A percentile compares a stretch with the other conserved stretches of the same genome.
Conservation (phyloP, 1,284 basidiomycete genomes). For the Papiliotrema fonsecae region DNA sequence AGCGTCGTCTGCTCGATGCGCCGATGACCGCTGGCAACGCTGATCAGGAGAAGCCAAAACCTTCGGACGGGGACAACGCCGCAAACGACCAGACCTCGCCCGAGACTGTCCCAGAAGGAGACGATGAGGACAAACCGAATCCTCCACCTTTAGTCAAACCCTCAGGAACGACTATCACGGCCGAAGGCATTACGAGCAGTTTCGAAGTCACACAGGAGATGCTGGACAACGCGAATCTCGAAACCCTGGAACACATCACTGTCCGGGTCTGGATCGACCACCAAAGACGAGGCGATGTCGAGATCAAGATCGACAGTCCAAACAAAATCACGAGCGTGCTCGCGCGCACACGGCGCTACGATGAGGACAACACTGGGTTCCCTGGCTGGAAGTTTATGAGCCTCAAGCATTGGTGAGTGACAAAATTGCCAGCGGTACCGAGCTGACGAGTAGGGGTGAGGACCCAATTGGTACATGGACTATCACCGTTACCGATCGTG, state of each 20-base stretch:
- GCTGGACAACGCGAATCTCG: constrained; percentile 72
- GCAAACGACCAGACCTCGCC: constrained; percentile 3
- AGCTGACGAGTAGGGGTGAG: constrained; percentile 67
- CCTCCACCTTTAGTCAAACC: constrained; percentile 17
- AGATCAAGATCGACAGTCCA: constrained; percentile 83
- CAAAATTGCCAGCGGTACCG: background rate
- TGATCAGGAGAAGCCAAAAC: background rate
- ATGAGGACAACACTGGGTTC: constrained; percentile 67
- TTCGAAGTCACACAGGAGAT: constrained; percentile 68
- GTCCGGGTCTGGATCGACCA: constrained; percentile 91
- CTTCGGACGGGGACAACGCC: background rate
- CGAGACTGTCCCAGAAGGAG: constrained; percentile 1
- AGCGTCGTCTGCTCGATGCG: background rate
- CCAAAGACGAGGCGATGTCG: constrained; percentile 79
- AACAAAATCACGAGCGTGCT: constrained; percentile 80
- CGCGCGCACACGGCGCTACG: constrained; percentile 66
- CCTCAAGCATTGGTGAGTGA: constrained; percentile 88
- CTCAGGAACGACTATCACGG: constrained; percentile 53
- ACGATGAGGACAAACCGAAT: constrained; percentile 7
- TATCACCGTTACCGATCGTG: constrained; percentile 75
- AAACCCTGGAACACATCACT: constrained; percentile 86
- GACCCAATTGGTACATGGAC: constrained; percentile 90
- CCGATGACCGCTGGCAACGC: too few species aligned
- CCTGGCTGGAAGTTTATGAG: constrained; percentile 97
- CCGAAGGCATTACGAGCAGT: constrained; percentile 63